phyloP scores from a whole-genome alignment of 2,329 filamentous ascomycete genomes.

The Bisporella sp. region DNA sequence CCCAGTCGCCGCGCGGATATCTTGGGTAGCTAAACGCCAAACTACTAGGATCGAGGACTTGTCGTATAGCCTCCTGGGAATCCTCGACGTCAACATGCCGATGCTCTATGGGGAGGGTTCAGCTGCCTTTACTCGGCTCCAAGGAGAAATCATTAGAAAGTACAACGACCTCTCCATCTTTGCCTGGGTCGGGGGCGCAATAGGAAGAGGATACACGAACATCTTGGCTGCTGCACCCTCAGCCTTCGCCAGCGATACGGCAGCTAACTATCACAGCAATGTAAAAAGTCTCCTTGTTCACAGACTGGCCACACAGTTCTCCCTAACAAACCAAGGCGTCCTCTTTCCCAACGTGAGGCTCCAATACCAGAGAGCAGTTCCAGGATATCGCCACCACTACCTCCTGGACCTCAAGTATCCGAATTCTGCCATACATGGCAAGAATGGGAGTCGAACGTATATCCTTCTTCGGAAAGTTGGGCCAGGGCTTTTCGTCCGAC shows the following conservation, averaged over 20 bases:
- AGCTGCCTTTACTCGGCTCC: slow-evolving; percentile 26
- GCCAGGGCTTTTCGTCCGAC: background rate
- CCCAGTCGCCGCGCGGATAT: slow-evolving; percentile 29
- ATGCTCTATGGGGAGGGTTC: background rate
- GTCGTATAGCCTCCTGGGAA: slow-evolving; percentile 36
- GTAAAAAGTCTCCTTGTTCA: background rate
- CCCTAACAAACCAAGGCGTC: slow-evolving; percentile 6
- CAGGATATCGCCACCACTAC: slow-evolving; percentile 5
- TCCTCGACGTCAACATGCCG: slow-evolving; percentile 37
- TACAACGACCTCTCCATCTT: slow-evolving; percentile 26
- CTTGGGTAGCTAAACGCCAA: slow-evolving; percentile 31
- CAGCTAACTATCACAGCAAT: background rate
- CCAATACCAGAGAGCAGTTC: slow-evolving; percentile 1
- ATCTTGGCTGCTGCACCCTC: slow-evolving; percentile 1
- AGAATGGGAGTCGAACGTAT: background rate
- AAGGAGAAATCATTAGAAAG: slow-evolving; percentile 29
- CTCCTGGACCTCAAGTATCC: background rate
- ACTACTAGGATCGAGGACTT: slow-evolving; percentile 33
- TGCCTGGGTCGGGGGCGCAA: slow-evolving; percentile 18
- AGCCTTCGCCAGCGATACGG: background rate
- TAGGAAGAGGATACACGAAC: background rate
- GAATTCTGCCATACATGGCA: background rate
- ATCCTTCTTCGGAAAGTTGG: background rate
- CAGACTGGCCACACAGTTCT: slow-evolving; percentile 3
- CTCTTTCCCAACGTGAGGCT: slow-evolving; percentile 4